A percentile compares a stretch with the other conserved stretches of the same genome.
Evolutionary conservation across 2,329 filamentous ascomycete genomes (phyloP).

Genomic region (Botrytis medusae): DNA sequence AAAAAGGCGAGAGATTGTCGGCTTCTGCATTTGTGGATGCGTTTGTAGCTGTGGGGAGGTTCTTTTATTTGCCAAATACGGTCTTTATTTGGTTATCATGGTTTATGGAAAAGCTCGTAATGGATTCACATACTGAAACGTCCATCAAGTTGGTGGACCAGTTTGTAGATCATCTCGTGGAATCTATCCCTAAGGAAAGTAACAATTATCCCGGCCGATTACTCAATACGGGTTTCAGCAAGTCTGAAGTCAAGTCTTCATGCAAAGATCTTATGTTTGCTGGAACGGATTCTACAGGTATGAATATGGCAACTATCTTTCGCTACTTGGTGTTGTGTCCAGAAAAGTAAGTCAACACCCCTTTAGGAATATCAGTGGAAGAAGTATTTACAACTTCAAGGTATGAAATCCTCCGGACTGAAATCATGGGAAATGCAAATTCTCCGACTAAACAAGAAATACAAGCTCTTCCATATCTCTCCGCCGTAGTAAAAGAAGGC

Average conservation of each 20-base stretch:
- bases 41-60: conserved; percentile 54
- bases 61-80: conserved; percentile 52
- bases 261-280: conserved; percentile 56
- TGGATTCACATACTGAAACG: conserved; percentile 41
- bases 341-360: conserved; percentile 39
- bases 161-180: conserved; percentile 45
- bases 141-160: conserved; percentile 43
- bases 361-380: background rate
- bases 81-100: conserved; percentile 41
- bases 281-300: conserved; percentile 53
- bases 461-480: conserved; percentile 46
- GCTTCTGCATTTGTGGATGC: conserved; percentile 53
- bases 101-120: conserved; percentile 41
- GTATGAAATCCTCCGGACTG: conserved; percentile 41
- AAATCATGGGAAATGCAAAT: conserved; percentile 37
- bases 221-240: conserved; percentile 45
- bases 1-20: conserved; percentile 41
- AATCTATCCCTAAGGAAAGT: conserved; percentile 38
- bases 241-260: conserved; percentile 49
- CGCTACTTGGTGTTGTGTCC: conserved; percentile 48
- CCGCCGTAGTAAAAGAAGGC: conserved; percentile 50
- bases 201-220: conserved; percentile 51
- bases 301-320: conserved; percentile 50
- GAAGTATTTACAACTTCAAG: conserved; percentile 25
- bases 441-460: conserved; percentile 36